Base-by-base conservation (phyloP, 768 basidiomycete species). In the Epithele typhae region DNA sequence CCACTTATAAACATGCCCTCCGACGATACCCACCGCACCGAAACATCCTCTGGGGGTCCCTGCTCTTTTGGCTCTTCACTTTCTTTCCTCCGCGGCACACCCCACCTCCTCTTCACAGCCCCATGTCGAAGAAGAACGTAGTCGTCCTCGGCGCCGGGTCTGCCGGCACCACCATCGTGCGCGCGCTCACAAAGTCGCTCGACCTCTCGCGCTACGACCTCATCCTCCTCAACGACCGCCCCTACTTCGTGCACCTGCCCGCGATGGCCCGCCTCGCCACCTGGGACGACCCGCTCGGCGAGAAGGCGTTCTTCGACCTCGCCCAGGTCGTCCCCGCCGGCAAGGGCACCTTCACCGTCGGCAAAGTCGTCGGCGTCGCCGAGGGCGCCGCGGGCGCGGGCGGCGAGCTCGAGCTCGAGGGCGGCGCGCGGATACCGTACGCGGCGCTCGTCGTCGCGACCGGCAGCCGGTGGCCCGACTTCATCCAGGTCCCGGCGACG, bases 81-180 rank as follows among this genome's bases (percentile, higher is more conserved):
- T 15, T 38, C 19, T 38, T 38, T 25, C 9, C 22, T 36, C 23
- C 27, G 24, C 38, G 24, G 24, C 38, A 17, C n/a, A 24, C 6
- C 9, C 15, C 17, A 30, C 40, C 12, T 10, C 25, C 14, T 19
- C 37, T 30, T 25, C 27, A 32, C 40, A 32, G 19, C 37, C 43
- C 54, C 52, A 45, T 27, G 50, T 14, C 7, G 27, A 55, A 57
- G 48, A 59, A 61, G 46, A 68, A 62, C 48, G 59, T 70, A 52
- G 68, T 84, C 25, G 65, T 84, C 51, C 64, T 83, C 41, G 79
- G 81, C 35, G 84, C 78, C 23, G 84, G 79, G 40, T 67, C 63
- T n/a, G 73, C 71, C 1, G 83, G 84, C 11, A 62, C 67, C 23
- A 52, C 66, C 9, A 52, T 75, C 40, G 73, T 72, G 2, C 70